Evolutionary conservation across 1,284 basidiomycete genomes (phyloP), one percentile per base, ranked within the genome.

Genomic region (Pterulicium gracile): DNA sequence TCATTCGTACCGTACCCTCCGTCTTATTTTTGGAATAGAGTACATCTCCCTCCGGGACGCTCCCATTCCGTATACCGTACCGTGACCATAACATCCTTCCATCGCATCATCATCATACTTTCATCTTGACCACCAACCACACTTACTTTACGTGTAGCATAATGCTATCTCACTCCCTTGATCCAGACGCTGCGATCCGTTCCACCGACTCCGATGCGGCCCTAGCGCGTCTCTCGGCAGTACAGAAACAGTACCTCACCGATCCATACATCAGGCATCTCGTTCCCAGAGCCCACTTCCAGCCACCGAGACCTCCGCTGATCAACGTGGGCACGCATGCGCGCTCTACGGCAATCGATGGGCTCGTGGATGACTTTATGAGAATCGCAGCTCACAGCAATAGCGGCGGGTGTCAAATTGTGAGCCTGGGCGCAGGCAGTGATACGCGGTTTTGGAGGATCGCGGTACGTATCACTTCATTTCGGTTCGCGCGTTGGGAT

Each of bases 281-380:
- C 48, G 70, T 89, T 24, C 72, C 81, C 20, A 72, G 80, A 13
- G 68, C 81, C 4, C 75, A 77, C 56, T 61, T 78, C 53, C 71
- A 86, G 60, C 77, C 75, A 32, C 57, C 73, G 13, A 71, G 86
- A 1, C 77, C 89, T 1, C 94, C 94, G 0, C 65, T 98, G 53
- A 98, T 98, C 70, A 98, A 98, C 60, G 74, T 97, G 41, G 95
- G 95, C 4, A 98, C 95, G 1, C 89, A 87, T 54, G 79, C 96
- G 47, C 77, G 96, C 46, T 84, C 88, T 0, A 71, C 74, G 42
- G 83, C 79, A 1, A 79, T 98, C 41, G 96, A 98, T 58, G 61
- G 65, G 41, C 75, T 97, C 3, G 81, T 96, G 92, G 75, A 55
- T 96, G 14, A 54, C 58, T 4, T 53, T 70, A 3, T 67, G 69